Evolutionary conservation across 108 stramenopile genomes (phyloP), one percentile per base, ranked within the genome.

Genomic region (Tribonema minus): DNA sequence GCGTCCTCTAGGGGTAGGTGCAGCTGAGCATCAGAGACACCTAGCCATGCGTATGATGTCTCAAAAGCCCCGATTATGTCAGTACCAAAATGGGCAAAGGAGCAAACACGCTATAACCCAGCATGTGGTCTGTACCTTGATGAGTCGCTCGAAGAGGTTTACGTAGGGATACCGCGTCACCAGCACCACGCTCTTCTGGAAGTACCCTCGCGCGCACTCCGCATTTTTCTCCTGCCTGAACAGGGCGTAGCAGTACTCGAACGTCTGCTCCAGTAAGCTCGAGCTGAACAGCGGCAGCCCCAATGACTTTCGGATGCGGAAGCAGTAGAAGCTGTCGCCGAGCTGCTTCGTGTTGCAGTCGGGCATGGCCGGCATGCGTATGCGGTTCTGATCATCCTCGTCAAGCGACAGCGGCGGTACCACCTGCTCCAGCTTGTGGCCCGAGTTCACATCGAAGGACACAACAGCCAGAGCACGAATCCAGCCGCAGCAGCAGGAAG

Each of bases 321-420:
- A 79, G 60, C 77, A 79, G 58, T 79, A 79, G 68, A 79, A 79
- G 38, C 77, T 58, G 37, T 79, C 77, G 20, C 77, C 77, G 7
- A 79, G 67, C 68, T 79, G 77, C 9, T 60, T 79, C 27, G 77
- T 79, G 68, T 79, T 79, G 77, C 77, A 79, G 77, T 79, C 77
- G 2, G 77, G 77, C 77, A 79, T 79, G 23, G 77, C 77, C 36
- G 68, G 77, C 73, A 74, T 74, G 28, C 41, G 46, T 4, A 79
- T 79, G 33, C 77, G 60, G 38, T 68, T 35, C 20, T 68, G 77
- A 15, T 79, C 77, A 3, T 66, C 77, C 5, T 68, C 77, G 29
- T 79, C 68, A 40, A 79, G 36, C 41, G 64, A 66, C 3, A 61
- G 40, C 25, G 68, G 32, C 3, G 77, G 68, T 39, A 79, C 28